These are phyloP conservation scores for Pseudopyricularia cyperi DNA, from an alignment of 2,329 filamentous ascomycete genomes.

Conservation along the genomic window DNA sequence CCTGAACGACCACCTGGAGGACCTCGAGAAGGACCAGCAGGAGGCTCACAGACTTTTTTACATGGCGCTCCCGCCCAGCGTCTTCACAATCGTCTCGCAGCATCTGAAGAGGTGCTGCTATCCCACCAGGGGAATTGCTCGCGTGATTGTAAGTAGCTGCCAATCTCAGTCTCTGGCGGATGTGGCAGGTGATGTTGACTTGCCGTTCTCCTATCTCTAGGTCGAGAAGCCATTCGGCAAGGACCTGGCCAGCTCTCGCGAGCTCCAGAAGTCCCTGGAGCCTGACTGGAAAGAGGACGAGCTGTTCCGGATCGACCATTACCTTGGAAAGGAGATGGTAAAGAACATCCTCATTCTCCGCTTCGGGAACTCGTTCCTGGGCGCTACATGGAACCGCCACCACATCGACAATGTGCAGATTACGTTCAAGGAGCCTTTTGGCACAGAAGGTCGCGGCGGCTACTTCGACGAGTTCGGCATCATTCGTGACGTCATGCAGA, in stretches of 20 bases:
- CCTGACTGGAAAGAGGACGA: conserved; percentile 99
- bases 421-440: conserved; percentile 98
- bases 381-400: conserved; percentile 96
- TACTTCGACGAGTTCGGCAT: conserved; percentile 99
- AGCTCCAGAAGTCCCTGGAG: conserved; percentile 86
- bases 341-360: conserved; percentile 98
- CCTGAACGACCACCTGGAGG: conserved; percentile 73
- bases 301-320: conserved; percentile 98
- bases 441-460: conserved; percentile 91
- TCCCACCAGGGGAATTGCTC: conserved; percentile 75
- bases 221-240: conserved; percentile 99
- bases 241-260: conserved; percentile 84
- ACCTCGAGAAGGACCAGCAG: conserved; percentile 68
- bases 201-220: conserved; percentile 28
- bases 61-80: conserved; percentile 95
- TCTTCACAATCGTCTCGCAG: conserved; percentile 96
- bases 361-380: conserved; percentile 98
- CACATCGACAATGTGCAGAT: conserved; percentile 99
- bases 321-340: conserved; percentile 99
- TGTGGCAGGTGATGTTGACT: not conserved
- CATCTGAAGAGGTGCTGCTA: conserved; percentile 98
- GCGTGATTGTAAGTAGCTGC: conserved; percentile 65
- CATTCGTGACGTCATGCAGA: conserved; percentile 99
- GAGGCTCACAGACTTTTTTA: conserved; percentile 94
- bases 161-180: not conserved